These are phyloP conservation scores for Taphrina populina DNA, from an alignment of 1,139 yeast species.

Conservation along the genomic window DNA sequence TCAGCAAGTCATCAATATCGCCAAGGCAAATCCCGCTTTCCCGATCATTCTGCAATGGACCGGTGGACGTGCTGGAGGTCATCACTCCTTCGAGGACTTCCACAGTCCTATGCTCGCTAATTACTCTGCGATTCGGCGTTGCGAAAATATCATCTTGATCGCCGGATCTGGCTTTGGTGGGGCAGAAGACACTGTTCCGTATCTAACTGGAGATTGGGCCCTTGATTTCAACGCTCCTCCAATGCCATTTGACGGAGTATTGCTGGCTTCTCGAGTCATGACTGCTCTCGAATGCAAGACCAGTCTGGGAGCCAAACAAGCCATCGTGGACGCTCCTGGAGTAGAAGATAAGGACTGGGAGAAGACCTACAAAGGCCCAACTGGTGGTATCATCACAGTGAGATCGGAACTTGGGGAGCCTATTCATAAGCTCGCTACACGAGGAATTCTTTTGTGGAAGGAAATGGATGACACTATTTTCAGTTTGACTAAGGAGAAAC, in stretches of 20 bases:
- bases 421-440: constrained; percentile 95
- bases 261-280: constrained; percentile 96
- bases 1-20: constrained; percentile 79
- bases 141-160: constrained; percentile 79
- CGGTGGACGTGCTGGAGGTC: constrained; percentile 99
- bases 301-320: constrained; percentile 87
- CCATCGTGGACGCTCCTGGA: constrained; percentile 88
- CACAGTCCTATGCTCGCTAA: constrained; percentile 94
- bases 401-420: constrained; percentile 99
- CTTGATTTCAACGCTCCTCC: constrained; percentile 81
- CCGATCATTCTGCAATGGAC: constrained; percentile 99
- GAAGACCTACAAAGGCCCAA: constrained; percentile 84
- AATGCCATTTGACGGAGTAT: constrained; percentile 98
- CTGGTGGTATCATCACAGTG: constrained; percentile 96
- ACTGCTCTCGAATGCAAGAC: constrained; percentile 95
- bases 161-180: constrained; percentile 99
- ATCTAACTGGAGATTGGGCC: constrained; percentile 96
- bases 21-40: constrained; percentile 92
- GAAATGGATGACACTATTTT: constrained; percentile 93
- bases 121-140: constrained; percentile 92
- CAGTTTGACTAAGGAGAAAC: constrained; percentile 83
- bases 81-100: constrained; percentile 98
- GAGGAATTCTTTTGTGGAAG: constrained; percentile 96
- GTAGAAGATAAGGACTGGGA: constrained; percentile 89
- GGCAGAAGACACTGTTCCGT: constrained; percentile 93